Evolutionary conservation across 2,329 filamentous ascomycete species (phyloP).

Genomic region (Diplodia scrobiculata): DNA sequence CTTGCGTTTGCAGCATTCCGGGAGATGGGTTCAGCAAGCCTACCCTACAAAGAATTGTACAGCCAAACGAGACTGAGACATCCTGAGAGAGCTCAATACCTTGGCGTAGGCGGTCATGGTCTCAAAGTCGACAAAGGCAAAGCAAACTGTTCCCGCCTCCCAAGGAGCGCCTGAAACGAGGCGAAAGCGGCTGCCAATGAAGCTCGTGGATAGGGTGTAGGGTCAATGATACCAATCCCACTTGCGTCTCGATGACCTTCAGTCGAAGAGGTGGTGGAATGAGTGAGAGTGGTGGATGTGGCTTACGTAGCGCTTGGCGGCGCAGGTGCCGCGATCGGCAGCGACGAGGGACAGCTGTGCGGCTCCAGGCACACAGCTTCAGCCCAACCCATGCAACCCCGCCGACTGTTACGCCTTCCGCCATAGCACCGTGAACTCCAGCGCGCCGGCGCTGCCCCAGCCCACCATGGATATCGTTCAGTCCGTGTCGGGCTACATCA

Average conservation of each 20-base stretch:
- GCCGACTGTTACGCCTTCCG: background rate
- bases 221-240: background rate
- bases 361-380: constrained; percentile 1
- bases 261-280: background rate
- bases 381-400: background rate
- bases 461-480: constrained; percentile 86
- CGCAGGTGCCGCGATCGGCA: constrained; percentile 12
- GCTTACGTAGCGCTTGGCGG: constrained; percentile 27
- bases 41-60: background rate
- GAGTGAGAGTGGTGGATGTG: background rate
- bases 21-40: background rate
- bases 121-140: too few species aligned
- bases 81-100: too few species aligned
- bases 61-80: too few species aligned
- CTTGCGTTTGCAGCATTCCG: background rate
- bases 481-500: constrained; percentile 90
- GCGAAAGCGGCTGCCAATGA: background rate
- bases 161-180: background rate
- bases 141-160: too few species aligned
- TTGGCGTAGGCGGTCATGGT: too few species aligned
- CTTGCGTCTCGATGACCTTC: background rate
- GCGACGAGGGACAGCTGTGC: constrained; percentile 12
- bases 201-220: background rate
- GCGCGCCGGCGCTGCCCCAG: background rate
- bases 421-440: background rate